Evolutionary conservation across 1,139 yeast genomes (phyloP).

Genomic region (Pichia sp.): DNA sequence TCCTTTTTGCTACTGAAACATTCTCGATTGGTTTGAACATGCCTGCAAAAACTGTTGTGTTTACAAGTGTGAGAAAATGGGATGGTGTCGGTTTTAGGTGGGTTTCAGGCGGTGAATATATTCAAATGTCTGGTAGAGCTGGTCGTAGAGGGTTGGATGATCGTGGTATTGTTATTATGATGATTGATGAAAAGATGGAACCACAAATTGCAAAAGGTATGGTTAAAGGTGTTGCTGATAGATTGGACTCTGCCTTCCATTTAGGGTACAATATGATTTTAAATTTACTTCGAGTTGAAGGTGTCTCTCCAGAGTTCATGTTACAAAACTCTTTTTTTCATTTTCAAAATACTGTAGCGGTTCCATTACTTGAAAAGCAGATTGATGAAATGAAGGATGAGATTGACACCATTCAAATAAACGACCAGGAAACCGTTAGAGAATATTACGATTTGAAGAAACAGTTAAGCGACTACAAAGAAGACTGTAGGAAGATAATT

Average conservation of each 20-base stretch:
- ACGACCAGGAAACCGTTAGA: constrained; percentile 64
- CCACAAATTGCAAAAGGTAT: constrained; percentile 98
- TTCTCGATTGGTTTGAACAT: constrained; percentile 96
- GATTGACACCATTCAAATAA: constrained; percentile 46
- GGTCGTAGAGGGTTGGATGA: constrained; percentile 95
- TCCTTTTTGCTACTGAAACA: constrained; percentile 94
- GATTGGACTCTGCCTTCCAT: constrained; percentile 84
- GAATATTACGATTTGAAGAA: constrained; percentile 78
- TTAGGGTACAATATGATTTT: constrained; percentile 95
- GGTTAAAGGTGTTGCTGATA: constrained; percentile 96
- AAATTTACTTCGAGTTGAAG: constrained; percentile 93
- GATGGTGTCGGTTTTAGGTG: constrained; percentile 96
- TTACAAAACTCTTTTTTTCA: constrained; percentile 89
- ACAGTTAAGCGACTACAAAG: constrained; percentile 61
- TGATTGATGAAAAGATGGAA: constrained; percentile 99
- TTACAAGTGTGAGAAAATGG: constrained; percentile 96
- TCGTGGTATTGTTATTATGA: constrained; percentile 92
- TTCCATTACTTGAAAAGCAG: constrained; percentile 72
- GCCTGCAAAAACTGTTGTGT: constrained; percentile 96
- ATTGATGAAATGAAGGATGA: constrained; percentile 46
- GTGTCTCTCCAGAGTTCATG: constrained; percentile 97
- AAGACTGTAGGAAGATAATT: constrained; percentile 77
- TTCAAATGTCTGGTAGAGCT: constrained; percentile 99
- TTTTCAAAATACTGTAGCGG: constrained; percentile 87
- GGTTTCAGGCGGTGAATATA: constrained; percentile 98